Evolutionary conservation across 2,329 filamentous ascomycete species (phyloP), one percentile per base, ranked within the genome.

Genomic region (Acephala macrosclerotiorum): DNA sequence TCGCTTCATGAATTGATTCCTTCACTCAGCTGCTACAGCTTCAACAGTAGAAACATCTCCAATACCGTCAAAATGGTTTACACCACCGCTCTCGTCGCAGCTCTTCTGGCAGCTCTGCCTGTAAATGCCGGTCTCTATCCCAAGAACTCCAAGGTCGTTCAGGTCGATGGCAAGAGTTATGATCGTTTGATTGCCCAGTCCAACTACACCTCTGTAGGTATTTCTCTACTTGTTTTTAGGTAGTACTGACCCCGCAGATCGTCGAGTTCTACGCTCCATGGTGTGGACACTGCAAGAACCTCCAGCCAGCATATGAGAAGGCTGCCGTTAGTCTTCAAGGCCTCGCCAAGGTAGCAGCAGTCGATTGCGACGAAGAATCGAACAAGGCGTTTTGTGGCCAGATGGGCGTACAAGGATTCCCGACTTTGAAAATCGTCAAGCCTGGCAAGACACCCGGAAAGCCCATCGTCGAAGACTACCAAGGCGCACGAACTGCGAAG

Each of bases 261-360:
- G 81, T 89, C 77, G 93, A 94, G 80, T 98, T 98, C 85, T 98
- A 97, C 76, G 95, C 95, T 9, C 95, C 95, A 26, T 98, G 95
- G 95, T 98, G 96, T 75, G 96, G 95, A 49, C 96, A 98, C 81
- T 99, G 96, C 83, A 87, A 97, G 81, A 97, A 91, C 80, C 90
- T 99, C 75, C 94, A 97, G 81, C 95, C 94, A 2, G 92, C 93
- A 53, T 99, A 96, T 80, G 95, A 98, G 79, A 97, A 97, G 80
- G 94, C 90, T 1, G 96, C 96, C 73, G 91, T 91, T 75, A 93
- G 89, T 74, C 90, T 99, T 65, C 87, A 91, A n/a, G 96, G 96
- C 16, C 85, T 98, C 16, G 96, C 94, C 74, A 96, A 97, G 75
- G 95, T 99, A 49, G 96, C 93, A 57, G 96, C 96, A 63, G 84